Evolutionary conservation across 768 basidiomycete species (phyloP).

Genomic region (Gymnopilus junonius): DNA sequence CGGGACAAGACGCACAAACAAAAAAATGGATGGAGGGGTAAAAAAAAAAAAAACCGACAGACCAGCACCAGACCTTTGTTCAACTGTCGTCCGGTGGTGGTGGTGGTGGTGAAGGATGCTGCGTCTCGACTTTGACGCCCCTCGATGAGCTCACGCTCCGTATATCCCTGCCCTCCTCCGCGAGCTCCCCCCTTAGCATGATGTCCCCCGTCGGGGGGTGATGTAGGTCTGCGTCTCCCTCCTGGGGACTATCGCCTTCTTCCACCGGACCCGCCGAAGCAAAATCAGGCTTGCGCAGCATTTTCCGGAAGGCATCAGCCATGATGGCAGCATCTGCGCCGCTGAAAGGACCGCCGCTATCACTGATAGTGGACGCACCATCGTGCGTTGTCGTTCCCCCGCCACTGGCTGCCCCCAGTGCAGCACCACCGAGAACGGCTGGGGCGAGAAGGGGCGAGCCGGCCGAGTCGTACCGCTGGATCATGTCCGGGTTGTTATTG

Average conservation of each 20-base stretch:
- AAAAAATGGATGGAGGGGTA: slow-evolving; percentile 3
- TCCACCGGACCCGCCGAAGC: slow-evolving; percentile 67
- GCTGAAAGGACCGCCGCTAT: slow-evolving; percentile 74
- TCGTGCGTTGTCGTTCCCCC: slow-evolving; percentile 50
- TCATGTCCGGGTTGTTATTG: slow-evolving; percentile 22
- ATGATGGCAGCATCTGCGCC: slow-evolving; percentile 90
- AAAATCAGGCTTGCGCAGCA: slow-evolving; percentile 89
- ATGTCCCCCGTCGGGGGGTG: slow-evolving; percentile 23
- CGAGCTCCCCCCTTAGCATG: slow-evolving; percentile 73
- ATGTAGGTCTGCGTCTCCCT: slow-evolving; percentile 27
- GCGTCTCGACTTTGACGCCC: slow-evolving; percentile 78
- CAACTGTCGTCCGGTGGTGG: slow-evolving; percentile 1
- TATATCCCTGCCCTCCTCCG: slow-evolving; percentile 90
- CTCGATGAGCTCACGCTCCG: slow-evolving; percentile 81
- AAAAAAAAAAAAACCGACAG: slow-evolving; percentile 3
- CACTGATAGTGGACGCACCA: slow-evolving; percentile 75
- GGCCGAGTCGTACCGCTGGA: slow-evolving; percentile 28
- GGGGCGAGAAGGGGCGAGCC: slow-evolving; percentile 35
- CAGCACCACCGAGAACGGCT: slow-evolving; percentile 6
- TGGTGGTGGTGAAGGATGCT: slow-evolving; percentile 34
- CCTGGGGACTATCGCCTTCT: slow-evolving; percentile 61
- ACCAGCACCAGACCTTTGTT: not conserved
- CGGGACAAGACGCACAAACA: slow-evolving; percentile 4
- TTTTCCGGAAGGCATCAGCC: slow-evolving; percentile 90
- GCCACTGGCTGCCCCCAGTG: slow-evolving; percentile 28